Conservation (phyloP, 2,329 filamentous ascomycete species). For the Blastomyces silverae region DNA sequence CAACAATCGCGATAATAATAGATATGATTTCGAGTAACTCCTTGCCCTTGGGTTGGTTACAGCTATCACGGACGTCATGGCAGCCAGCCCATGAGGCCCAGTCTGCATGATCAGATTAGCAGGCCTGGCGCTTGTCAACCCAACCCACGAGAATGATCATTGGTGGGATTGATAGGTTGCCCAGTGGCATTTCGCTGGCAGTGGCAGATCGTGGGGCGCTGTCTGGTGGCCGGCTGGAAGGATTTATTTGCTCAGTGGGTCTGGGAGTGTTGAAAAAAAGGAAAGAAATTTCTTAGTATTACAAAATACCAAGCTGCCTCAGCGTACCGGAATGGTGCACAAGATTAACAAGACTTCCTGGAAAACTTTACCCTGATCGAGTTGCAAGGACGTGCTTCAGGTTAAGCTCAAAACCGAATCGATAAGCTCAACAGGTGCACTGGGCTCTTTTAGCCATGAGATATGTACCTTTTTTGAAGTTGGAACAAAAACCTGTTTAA, state of each 20-base stretch:
- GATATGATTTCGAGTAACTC: constrained; percentile 4
- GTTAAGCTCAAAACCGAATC: not conserved
- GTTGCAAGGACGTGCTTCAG: not conserved
- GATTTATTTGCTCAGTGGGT: constrained; percentile 8
- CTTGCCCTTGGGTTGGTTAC: constrained; percentile 3
- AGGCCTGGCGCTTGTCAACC: constrained; percentile 2
- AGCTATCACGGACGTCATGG: constrained; percentile 11
- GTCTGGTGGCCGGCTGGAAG: not conserved
- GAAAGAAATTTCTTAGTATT: not conserved
- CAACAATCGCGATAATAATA: constrained; percentile 1
- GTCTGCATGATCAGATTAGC: not conserved
- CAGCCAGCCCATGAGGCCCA: not conserved
- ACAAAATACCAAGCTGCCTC: not conserved
- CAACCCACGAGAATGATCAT: not conserved
- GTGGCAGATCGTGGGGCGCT: constrained; percentile 10
- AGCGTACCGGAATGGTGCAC: constrained; percentile 4
- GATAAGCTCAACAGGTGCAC: not conserved
- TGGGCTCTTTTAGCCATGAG: not conserved
- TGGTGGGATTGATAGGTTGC: not conserved
- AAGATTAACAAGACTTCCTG: not conserved
- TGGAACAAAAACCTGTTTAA: constrained; percentile 4
- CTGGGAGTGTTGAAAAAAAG: not conserved
- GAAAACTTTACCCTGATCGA: not conserved
- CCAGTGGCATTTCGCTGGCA: not conserved
- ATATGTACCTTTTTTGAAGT: not conserved